Conservation (phyloP, 2,329 filamentous ascomycete genomes). For the Ilyonectria sp. region DNA sequence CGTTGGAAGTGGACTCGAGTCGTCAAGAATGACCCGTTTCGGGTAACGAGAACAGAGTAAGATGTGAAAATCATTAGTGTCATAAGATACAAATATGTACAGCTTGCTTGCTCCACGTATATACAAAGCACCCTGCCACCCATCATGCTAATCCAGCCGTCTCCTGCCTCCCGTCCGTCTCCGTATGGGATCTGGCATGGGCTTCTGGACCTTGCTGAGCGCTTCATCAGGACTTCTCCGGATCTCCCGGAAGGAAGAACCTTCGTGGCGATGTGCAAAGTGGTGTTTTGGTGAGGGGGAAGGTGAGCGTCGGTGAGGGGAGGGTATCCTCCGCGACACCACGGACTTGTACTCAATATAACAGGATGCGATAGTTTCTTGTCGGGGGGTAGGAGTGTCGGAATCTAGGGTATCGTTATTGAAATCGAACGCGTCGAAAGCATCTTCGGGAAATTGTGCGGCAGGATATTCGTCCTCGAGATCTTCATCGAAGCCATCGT, state of each 20-base stretch:
- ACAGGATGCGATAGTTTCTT: constrained; percentile 52
- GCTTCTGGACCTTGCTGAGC: constrained; percentile 65
- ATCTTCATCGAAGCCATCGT: constrained; percentile 52
- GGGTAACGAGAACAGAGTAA: constrained; percentile 24
- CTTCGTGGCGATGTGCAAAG: constrained; percentile 48
- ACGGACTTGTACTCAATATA: constrained; percentile 56
- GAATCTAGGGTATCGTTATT: constrained; percentile 57
- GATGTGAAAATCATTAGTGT: constrained; percentile 50
- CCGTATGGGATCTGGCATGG: constrained; percentile 57
- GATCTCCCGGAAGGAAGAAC: constrained; percentile 45
- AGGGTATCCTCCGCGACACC: constrained; percentile 52
- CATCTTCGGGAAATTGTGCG: constrained; percentile 58
- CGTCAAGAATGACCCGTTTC: constrained; percentile 39
- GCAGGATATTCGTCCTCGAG: constrained; percentile 56
- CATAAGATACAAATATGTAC: constrained; percentile 58
- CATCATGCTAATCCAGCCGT: constrained; percentile 57
- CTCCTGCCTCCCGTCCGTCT: constrained; percentile 59
- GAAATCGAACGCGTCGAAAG: constrained; percentile 53
- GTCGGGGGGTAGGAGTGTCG: constrained; percentile 62
- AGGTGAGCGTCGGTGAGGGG: constrained; percentile 52
- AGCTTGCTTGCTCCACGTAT: constrained; percentile 55
- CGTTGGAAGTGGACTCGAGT: constrained; percentile 29
- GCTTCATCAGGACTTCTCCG: constrained; percentile 64
- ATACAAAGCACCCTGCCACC: constrained; percentile 54
- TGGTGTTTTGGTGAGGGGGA: constrained; percentile 55